Base-by-base conservation (phyloP, 2,329 filamentous ascomycete genomes). In the Tolypocladium nubicola region DNA sequence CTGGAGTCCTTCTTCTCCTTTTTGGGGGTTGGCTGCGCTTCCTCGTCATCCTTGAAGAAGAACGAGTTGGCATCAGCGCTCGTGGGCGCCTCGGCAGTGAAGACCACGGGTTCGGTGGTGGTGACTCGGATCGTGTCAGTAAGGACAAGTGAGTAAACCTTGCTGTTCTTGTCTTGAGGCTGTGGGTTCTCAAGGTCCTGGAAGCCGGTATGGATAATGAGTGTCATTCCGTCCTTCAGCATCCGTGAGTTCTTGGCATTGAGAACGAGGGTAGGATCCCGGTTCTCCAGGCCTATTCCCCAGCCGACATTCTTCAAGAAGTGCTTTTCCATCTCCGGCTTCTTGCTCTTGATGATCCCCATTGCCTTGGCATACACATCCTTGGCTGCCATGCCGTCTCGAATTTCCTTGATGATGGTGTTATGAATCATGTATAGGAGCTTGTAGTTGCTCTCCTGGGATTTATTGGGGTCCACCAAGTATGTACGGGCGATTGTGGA, bases 11-110 rank as follows among this genome's bases (percentile, higher is more conserved):
- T 90, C 80, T 94, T 95, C 65, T 92, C 86, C 73, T 95, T 95
- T 64, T 94, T 95, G n/a, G 90, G 88, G 11, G 88, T 82, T 38
- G 89, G 88, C 70, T 90, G 86, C 61, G 90, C 84, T 63, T 95
- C 89, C 68, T 96, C 90, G 60, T 96, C 91, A 64, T 97, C 93
- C 69, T 96, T 96, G 79, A 99, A 99, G 75, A 97, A 97, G 78
- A 99, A 99, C 0, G 93, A 96, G 43, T 93, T 93, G 4, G 91
- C 91, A 66, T 97, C 94, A 59, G 96, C 84, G 67, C 96, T 93
- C 35, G 89, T 89, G 2, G 92, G 86, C 0, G 93, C 92, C 68
- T 97, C 92, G 59, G 90, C 91, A 21, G 94, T 99, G 74, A 99
- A 97, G 35, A 97, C 85, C 38, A 91, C 87, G 0, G 88, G 83